These are phyloP conservation scores for Paradendryphiella salina DNA, from an alignment of 2,329 filamentous ascomycete genomes.

Conservation along the genomic window DNA sequence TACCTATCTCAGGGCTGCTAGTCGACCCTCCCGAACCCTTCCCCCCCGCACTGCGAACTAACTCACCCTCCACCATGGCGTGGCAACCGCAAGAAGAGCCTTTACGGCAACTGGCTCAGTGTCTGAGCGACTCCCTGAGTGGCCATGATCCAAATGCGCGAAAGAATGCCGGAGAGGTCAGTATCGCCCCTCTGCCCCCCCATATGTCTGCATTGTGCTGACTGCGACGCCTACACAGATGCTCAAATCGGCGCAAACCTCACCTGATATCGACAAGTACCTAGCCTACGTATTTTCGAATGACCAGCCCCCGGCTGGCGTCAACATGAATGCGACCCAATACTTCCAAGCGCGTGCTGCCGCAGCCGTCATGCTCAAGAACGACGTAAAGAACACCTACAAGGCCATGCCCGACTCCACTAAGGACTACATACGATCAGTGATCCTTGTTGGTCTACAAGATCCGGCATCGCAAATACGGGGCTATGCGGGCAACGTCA, in stretches of 20 bases:
- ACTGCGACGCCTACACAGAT: slow-evolving; percentile 62
- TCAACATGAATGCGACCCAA: slow-evolving; percentile 62
- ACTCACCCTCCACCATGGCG: slow-evolving; percentile 62
- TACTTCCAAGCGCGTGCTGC: slow-evolving; percentile 81
- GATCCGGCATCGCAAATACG: slow-evolving; percentile 82
- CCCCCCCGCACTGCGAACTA: slow-evolving; percentile 21
- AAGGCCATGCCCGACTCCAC: slow-evolving; percentile 74
- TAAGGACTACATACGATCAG: slow-evolving; percentile 75
- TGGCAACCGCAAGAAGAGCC: slow-evolving; percentile 92
- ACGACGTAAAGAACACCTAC: slow-evolving; percentile 78
- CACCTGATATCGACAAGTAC: slow-evolving; percentile 96
- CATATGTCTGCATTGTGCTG: slow-evolving; percentile 25
- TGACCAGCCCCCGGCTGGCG: slow-evolving; percentile 61
- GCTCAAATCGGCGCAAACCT: slow-evolving; percentile 84
- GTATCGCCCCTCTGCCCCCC: slow-evolving; percentile 43
- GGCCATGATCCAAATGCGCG: slow-evolving; percentile 77
- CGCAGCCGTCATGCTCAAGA: slow-evolving; percentile 93
- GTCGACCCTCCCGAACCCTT: slow-evolving; percentile 12
- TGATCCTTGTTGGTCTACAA: slow-evolving; percentile 76
- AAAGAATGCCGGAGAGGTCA: slow-evolving; percentile 85
- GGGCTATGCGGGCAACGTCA: slow-evolving; percentile 87
- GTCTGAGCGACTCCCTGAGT: slow-evolving; percentile 88
- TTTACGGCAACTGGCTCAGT: slow-evolving; percentile 84
- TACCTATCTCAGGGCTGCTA: slow-evolving; percentile 7
- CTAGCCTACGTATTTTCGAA: slow-evolving; percentile 87